Conservation (phyloP, 2,329 filamentous ascomycete genomes). For the Sarocladium oryzae region DNA sequence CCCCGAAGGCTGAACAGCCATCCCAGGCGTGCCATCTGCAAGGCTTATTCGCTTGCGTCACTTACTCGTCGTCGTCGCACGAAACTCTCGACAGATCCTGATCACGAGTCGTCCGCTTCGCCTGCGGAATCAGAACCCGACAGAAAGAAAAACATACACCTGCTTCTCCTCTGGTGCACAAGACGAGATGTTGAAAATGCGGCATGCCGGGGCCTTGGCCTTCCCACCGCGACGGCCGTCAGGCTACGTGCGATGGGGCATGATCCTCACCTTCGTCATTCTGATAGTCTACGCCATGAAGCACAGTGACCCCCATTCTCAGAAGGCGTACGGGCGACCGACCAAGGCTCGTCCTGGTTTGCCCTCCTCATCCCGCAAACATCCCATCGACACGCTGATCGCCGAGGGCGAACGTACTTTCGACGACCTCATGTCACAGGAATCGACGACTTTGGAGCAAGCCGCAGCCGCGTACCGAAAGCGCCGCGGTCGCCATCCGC, state of each 20-base stretch:
- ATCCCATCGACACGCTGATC: slow-evolving; percentile 50
- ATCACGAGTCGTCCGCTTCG: too few relatives aligned
- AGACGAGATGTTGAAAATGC: neutral
- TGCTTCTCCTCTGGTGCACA: neutral
- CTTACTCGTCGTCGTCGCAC: neutral
- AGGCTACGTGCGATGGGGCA: slow-evolving; percentile 34
- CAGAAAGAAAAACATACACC: neutral
- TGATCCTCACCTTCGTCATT: slow-evolving; percentile 30
- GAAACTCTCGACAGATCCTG: too few relatives aligned
- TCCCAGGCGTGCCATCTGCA: neutral
- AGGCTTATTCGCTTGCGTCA: neutral
- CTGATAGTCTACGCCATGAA: slow-evolving; percentile 21
- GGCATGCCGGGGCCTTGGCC: slow-evolving; percentile 28
- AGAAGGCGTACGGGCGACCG: slow-evolving; percentile 5
- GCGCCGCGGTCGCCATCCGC: slow-evolving; percentile 54
- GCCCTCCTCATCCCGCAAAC: slow-evolving; percentile 16
- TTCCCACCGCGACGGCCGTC: slow-evolving; percentile 38
- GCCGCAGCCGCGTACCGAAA: slow-evolving; percentile 52
- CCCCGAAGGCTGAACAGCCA: neutral
- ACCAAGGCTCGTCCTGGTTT: slow-evolving; percentile 1
- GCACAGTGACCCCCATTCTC: slow-evolving; percentile 2
- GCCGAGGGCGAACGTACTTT: slow-evolving; percentile 35
- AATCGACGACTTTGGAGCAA: slow-evolving; percentile 44
- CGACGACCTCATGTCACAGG: slow-evolving; percentile 31
- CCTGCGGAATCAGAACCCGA: too few relatives aligned